phyloP scores from a whole-genome alignment of 1,284 basidiomycete genomes.

The Puccinia hordei region DNA sequence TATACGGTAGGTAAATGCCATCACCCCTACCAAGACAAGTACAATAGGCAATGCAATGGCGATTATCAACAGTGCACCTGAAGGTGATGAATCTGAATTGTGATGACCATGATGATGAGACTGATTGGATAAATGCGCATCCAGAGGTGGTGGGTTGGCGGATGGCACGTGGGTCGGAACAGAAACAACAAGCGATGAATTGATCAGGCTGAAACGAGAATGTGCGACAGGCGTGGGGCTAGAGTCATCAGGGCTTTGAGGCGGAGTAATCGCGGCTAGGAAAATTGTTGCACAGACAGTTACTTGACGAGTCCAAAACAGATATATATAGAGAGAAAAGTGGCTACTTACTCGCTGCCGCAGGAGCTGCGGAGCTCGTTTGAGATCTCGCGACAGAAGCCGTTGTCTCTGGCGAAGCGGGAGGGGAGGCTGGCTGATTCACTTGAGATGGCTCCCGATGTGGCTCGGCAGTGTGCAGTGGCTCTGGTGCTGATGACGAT shows the following conservation, averaged over 20 bases:
- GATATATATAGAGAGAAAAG: too few species aligned
- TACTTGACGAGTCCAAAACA: too few species aligned
- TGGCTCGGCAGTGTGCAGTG: neutral
- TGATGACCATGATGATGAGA: neutral
- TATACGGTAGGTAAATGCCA: neutral
- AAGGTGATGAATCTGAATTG: neutral
- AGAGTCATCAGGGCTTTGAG: neutral
- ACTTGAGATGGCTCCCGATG: neutral
- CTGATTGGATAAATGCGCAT: neutral
- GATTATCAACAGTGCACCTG: neutral
- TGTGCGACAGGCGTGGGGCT: neutral
- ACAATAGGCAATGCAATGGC: neutral
- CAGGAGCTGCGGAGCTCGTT: neutral
- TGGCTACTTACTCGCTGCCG: too few species aligned
- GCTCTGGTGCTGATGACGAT: neutral
- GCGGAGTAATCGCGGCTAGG: neutral
- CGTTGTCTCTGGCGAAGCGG: too few species aligned
- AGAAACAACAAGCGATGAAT: slow-evolving; percentile 20
- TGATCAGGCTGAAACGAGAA: neutral
- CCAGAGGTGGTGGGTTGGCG: too few species aligned
- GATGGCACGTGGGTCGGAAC: neutral
- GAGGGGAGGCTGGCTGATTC: too few species aligned
- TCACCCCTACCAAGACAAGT: neutral
- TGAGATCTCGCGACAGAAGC: neutral
- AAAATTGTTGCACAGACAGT: neutral